Percentiles rank a stretch among this genome's conserved stretches.
Conservation (phyloP, 2,329 filamentous ascomycete species). For the Xylaria sp. region DNA sequence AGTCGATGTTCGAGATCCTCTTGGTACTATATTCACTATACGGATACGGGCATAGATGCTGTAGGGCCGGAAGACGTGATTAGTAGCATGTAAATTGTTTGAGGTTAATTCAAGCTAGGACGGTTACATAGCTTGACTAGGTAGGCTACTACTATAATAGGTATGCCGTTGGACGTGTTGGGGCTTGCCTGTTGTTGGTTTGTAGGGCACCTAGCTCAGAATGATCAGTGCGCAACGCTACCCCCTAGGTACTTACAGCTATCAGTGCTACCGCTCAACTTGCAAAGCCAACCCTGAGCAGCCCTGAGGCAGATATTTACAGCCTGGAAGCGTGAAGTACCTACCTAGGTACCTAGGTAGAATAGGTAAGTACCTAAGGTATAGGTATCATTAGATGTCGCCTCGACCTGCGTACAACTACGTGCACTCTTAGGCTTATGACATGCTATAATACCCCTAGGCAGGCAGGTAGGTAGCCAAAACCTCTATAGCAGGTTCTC, state of each 20-base stretch:
- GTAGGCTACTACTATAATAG: not conserved
- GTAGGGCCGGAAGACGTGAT: not conserved
- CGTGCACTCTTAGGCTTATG: too few species aligned
- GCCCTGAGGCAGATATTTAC: too few species aligned
- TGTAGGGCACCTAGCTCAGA: not conserved
- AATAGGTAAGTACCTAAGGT: not conserved
- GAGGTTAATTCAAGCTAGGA: not conserved
- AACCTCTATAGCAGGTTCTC: not conserved
- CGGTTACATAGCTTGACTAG: slow-evolving; percentile 16
- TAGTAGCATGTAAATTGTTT: not conserved
- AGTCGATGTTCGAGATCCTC: not conserved
- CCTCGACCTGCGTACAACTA: too few species aligned
- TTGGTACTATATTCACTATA: not conserved
- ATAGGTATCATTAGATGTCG: too few species aligned
- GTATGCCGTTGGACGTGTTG: not conserved
- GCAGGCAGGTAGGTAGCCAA: not conserved
- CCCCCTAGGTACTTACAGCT: too few species aligned
- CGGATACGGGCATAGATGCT: not conserved
- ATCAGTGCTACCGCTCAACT: too few species aligned
- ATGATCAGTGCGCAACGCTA: slow-evolving; percentile 24
- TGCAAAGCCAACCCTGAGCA: too few species aligned
- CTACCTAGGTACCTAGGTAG: not conserved
- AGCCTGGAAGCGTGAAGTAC: too few species aligned
- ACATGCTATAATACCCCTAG: too few species aligned
- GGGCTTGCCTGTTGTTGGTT: not conserved